phyloP scores from a whole-genome alignment of 1,284 basidiomycete species.

The Takashimella tepidaria region DNA sequence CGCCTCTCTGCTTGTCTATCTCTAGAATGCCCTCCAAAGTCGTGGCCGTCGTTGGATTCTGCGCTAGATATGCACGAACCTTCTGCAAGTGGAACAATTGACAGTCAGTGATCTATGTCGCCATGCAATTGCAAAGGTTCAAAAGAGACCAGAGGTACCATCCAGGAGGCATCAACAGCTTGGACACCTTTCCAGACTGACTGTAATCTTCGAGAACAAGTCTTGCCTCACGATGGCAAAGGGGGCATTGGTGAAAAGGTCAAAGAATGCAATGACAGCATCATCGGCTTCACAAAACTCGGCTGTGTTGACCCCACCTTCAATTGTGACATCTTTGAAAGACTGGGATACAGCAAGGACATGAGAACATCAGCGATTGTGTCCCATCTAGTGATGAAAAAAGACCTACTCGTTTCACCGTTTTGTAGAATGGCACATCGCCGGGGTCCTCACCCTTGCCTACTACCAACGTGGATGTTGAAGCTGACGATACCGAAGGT shows the following conservation, averaged over 20 bases:
- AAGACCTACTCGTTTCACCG: constrained; percentile 4
- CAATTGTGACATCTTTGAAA: constrained; percentile 77
- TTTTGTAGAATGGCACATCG: constrained; percentile 7
- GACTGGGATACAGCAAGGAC: too few relatives aligned
- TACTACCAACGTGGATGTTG: neutral
- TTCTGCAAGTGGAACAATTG: too few relatives aligned
- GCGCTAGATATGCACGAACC: neutral
- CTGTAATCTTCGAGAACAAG: constrained; percentile 17
- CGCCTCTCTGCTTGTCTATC: constrained; percentile 6
- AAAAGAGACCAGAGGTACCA: too few relatives aligned
- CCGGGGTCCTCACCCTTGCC: neutral
- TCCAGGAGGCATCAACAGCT: too few relatives aligned
- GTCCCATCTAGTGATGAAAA: neutral
- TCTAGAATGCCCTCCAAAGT: constrained; percentile 83
- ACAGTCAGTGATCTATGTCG: too few relatives aligned
- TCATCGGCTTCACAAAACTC: constrained; percentile 56
- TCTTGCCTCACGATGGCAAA: constrained; percentile 21
- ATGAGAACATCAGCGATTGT: neutral
- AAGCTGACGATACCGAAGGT: neutral
- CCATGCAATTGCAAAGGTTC: too few relatives aligned
- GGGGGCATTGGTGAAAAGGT: constrained; percentile 23
- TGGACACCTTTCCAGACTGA: neutral
- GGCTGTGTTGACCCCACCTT: constrained; percentile 75
- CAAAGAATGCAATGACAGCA: constrained; percentile 79
- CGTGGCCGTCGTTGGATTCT: neutral